These are phyloP conservation scores for Castanospermum australe DNA, from an alignment of 306 rosid genomes.

Conservation along the genomic window DNA sequence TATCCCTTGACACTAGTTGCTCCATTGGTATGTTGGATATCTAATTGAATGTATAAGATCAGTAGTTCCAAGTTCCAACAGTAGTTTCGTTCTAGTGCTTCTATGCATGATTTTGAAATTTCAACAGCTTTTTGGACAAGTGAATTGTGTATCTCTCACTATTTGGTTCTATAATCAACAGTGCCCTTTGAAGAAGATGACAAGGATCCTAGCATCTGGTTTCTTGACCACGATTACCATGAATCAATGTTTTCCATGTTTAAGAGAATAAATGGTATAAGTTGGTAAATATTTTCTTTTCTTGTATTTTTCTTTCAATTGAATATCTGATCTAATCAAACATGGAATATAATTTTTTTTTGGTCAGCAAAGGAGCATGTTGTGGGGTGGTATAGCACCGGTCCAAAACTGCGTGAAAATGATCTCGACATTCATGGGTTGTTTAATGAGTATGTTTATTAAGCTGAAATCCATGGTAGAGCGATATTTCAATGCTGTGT, in stretches of 20 bases:
- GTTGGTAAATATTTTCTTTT: not conserved
- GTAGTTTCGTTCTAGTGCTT: not conserved
- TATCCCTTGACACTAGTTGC: not conserved
- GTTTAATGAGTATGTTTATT: conserved; percentile 62
- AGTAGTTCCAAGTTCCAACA: not conserved
- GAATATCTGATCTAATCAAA: conserved; percentile 1
- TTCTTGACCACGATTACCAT: conserved; percentile 90
- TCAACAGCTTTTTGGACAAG: not conserved
- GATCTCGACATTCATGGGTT: conserved; percentile 81
- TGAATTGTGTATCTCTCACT: not conserved
- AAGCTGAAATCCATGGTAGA: conserved; percentile 37
- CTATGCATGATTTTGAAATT: not conserved
- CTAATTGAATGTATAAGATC: conserved; percentile 6
- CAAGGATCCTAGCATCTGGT: conserved; percentile 90
- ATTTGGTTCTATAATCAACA: conserved; percentile 33
- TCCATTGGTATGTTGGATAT: not conserved
- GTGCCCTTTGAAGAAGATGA: conserved; percentile 98
- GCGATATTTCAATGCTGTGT: not conserved
- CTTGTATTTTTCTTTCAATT: not conserved
- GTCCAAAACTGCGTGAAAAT: conserved; percentile 88
- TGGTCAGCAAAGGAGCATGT: conserved; percentile 83
- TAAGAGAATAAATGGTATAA: conserved; percentile 88
- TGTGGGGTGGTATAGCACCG: conserved; percentile 95
- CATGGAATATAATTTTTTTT: not conserved
- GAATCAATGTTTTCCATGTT: conserved; percentile 94